Conservation (phyloP, 169 alveolate genomes). For the Eimeria tenella region DNA sequence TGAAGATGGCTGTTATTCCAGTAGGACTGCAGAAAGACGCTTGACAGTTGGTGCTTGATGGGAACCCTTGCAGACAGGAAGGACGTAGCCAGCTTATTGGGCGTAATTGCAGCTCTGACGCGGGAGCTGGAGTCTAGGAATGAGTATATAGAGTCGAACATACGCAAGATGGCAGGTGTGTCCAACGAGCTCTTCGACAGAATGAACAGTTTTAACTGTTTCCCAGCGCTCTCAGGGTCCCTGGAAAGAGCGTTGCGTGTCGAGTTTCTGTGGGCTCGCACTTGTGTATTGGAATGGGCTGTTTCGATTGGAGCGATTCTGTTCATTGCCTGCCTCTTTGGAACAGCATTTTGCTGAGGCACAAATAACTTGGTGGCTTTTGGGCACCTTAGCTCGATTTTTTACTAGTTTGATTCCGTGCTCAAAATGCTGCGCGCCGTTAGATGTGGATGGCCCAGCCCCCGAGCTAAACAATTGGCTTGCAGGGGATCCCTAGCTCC, state of each 20-base stretch:
- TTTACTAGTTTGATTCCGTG: too few relatives aligned
- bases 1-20: background rate
- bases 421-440: too few relatives aligned
- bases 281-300: background rate
- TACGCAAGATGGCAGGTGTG: slow-evolving; percentile 23
- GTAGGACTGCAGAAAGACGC: too few relatives aligned
- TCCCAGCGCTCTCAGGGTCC: slow-evolving; percentile 8
- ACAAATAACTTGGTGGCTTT: background rate
- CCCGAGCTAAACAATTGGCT: too few relatives aligned
- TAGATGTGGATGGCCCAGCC: too few relatives aligned
- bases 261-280: slow-evolving; percentile 45
- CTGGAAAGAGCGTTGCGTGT: slow-evolving; percentile 17
- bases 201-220: background rate
- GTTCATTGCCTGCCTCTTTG: background rate
- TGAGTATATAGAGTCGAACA: background rate
- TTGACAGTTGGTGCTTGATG: background rate
- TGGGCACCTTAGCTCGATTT: too few relatives aligned
- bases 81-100: slow-evolving; percentile 19
- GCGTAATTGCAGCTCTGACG: slow-evolving; percentile 33
- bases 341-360: slow-evolving; percentile 2
- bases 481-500: too few relatives aligned
- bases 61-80: background rate
- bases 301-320: background rate
- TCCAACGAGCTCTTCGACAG: background rate
- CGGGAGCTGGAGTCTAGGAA: slow-evolving; percentile 46